phyloP scores from a whole-genome alignment of 352 stramenopile genomes.

The Pythium rishiriense region DNA sequence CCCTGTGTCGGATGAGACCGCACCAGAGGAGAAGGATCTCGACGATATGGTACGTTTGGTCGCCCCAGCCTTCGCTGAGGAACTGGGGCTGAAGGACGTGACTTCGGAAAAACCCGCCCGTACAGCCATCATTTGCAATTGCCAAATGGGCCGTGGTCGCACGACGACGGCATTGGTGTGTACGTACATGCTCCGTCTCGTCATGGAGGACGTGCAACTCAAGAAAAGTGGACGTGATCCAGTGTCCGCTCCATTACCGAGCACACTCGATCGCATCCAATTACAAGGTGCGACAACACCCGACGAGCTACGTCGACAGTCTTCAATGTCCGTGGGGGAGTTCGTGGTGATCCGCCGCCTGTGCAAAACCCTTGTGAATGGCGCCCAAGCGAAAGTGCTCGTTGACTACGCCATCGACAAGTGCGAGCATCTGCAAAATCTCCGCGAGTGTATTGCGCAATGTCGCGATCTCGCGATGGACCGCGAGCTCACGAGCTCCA shows the following conservation, averaged over 20 bases:
- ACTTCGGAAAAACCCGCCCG: conserved; percentile 19
- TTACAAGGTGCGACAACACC: background rate
- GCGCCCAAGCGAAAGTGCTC: conserved; percentile 54
- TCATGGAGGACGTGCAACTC: conserved; percentile 44
- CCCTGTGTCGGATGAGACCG: conserved; percentile 89
- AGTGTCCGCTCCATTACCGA: conserved; percentile 1
- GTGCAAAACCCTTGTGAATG: conserved; percentile 69
- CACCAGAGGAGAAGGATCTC: conserved; percentile 88
- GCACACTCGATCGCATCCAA: conserved; percentile 18
- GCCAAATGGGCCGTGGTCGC: conserved; percentile 87
- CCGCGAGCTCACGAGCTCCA: conserved; percentile 55
- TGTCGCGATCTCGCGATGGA: conserved; percentile 78
- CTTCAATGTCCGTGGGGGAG: conserved; percentile 48
- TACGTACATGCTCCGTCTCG: conserved; percentile 83
- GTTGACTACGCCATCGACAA: conserved; percentile 78
- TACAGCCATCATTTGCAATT: conserved; percentile 88
- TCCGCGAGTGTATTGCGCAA: conserved; percentile 82
- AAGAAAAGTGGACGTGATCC: background rate
- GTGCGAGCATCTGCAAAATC: conserved; percentile 84
- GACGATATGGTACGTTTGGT: conserved; percentile 85
- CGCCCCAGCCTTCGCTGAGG: conserved; percentile 60
- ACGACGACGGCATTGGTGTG: conserved; percentile 90
- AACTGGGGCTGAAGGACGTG: conserved; percentile 39
- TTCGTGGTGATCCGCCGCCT: conserved; percentile 81
- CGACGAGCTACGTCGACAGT: conserved; percentile 44